Conservation (phyloP, 768 basidiomycete species). For the Neoboletus brunneissimus region DNA sequence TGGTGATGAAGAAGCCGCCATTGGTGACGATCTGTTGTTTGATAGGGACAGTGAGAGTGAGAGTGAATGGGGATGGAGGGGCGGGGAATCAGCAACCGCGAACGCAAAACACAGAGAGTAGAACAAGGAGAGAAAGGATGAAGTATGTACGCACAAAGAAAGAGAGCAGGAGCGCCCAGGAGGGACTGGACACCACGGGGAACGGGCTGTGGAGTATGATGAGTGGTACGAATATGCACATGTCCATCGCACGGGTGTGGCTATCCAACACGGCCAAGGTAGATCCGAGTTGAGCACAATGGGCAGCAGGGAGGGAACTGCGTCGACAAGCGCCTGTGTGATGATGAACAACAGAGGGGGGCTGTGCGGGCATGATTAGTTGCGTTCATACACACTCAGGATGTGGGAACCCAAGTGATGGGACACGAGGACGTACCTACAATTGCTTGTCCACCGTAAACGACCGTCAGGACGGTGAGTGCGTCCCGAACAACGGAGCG, state of each 20-base stretch:
- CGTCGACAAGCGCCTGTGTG: slow-evolving; percentile 59
- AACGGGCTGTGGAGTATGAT: slow-evolving; percentile 54
- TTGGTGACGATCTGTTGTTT: slow-evolving; percentile 61
- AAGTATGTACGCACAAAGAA: slow-evolving; percentile 53
- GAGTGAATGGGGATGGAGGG: too few species aligned
- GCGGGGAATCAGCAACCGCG: not conserved
- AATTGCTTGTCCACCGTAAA: slow-evolving; percentile 77
- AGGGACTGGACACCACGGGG: slow-evolving; percentile 51
- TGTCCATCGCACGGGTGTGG: slow-evolving; percentile 64
- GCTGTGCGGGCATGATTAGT: too few species aligned
- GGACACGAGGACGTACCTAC: slow-evolving; percentile 47
- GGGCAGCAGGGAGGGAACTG: slow-evolving; percentile 53
- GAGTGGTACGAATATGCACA: slow-evolving; percentile 54
- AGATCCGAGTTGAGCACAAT: slow-evolving; percentile 55
- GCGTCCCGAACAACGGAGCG: slow-evolving; percentile 58
- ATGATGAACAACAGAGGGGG: slow-evolving; percentile 51
- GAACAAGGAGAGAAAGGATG: not conserved
- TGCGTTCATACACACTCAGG: too few species aligned
- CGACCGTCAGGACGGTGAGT: slow-evolving; percentile 59
- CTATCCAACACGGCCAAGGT: slow-evolving; percentile 67
- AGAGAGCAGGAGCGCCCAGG: slow-evolving; percentile 34
- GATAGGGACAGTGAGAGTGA: not conserved
- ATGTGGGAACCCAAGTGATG: slow-evolving; percentile 23
- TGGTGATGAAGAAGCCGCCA: slow-evolving; percentile 76
- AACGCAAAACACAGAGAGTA: not conserved